Evolutionary conservation across 805 yeast species (phyloP), one percentile per base, ranked within the genome.

Genomic region (Monosporozyma siamensis): DNA sequence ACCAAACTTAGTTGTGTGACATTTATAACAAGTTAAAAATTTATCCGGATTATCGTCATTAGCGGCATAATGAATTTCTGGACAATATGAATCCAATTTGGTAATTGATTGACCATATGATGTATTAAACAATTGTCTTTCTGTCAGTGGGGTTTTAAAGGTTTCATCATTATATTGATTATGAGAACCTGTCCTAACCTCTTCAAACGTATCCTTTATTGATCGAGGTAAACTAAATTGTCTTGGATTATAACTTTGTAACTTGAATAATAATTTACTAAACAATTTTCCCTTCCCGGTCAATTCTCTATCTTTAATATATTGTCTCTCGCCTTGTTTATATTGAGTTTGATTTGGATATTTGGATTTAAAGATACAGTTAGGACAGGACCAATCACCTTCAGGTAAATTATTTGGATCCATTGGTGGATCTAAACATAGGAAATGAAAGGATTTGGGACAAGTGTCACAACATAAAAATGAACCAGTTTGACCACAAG

Each of bases 391-490:
- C 98, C 98, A 90, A 47, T 78, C 82, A 29, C 83, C 95, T 38
- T 82, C 94, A 0, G 97, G 97, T 6, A 86, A 64, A 30, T 72
- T 58, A 40, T 74, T 70, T 34, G 82, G 87, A 51, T 82, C 86
- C 26, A 81, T 64, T 0, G 98, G 97, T 3, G 97, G 97, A 53
- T 85, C 82, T 46, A 90, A 75, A 60, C 98, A 90, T 4, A 84
- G 70, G 56, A 92, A 87, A 58, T 90, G 98, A 63, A 90, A 92
- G 2, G 95, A 84, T 53, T 72, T 73, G 0, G 97, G 96, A 62
- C 98, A 90, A 2, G 84, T 71, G 53, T 90, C 98, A 64, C 98
- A 90, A 63, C 97, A 92, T 20, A 90, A 68, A 53, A 90, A 88
- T 22, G 84, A 72, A 10, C 98, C 98, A 0, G 88, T 69, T 22